phyloP scores from a whole-genome alignment of 1,284 basidiomycete species.

The Microbotryum saponariae region DNA sequence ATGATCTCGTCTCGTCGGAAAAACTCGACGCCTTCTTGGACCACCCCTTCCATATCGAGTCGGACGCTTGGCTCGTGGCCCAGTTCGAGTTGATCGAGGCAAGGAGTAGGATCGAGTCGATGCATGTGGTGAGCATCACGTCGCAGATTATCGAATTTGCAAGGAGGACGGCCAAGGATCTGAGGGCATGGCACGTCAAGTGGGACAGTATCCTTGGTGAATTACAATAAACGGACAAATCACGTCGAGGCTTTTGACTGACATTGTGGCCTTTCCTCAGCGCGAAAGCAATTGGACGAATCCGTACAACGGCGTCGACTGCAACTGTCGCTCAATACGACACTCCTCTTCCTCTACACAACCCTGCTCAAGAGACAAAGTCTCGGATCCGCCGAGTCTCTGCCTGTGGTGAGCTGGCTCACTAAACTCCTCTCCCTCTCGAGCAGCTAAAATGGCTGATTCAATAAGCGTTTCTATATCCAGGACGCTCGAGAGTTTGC shows the following conservation, averaged over 20 bases:
- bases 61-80: slow-evolving; percentile 10
- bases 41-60: slow-evolving; percentile 8
- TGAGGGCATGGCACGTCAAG: slow-evolving; percentile 8
- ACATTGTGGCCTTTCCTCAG: background rate
- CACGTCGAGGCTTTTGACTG: background rate
- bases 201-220: slow-evolving; percentile 10
- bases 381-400: background rate
- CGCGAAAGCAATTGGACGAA: background rate
- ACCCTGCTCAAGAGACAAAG: slow-evolving; percentile 3
- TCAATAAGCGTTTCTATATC: background rate
- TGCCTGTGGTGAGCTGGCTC: background rate
- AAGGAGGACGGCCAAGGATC: slow-evolving; percentile 4
- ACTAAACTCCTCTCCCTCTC: too few relatives aligned
- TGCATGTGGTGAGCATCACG: slow-evolving; percentile 1
- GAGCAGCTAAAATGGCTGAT: too few relatives aligned
- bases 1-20: slow-evolving; percentile 10
- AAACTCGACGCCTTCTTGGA: slow-evolving; percentile 3
- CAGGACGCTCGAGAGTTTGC: slow-evolving; percentile 8
- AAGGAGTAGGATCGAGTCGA: slow-evolving; percentile 3
- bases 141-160: slow-evolving; percentile 5
- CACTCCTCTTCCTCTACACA: slow-evolving; percentile 7
- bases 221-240: background rate
- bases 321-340: slow-evolving; percentile 1
- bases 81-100: slow-evolving; percentile 5
- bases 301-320: slow-evolving; percentile 12